Conservation (phyloP, 192 early-diverging fungal genomes). For the Coemansia sp. region DNA sequence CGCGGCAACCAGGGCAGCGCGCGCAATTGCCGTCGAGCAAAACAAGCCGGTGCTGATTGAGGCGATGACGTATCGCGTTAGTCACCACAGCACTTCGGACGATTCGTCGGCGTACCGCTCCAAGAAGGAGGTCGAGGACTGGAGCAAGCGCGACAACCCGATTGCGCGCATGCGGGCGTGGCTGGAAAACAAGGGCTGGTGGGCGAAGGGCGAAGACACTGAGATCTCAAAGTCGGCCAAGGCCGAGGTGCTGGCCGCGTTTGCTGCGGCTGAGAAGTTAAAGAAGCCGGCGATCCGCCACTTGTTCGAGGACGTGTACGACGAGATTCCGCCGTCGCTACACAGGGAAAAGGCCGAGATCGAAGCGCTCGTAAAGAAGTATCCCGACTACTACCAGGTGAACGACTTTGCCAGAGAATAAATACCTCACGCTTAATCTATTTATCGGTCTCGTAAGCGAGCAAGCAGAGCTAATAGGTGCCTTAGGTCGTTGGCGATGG, state of each 20-base stretch:
- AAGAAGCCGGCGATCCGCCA: conserved; percentile 82
- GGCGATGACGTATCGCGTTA: conserved; percentile 96
- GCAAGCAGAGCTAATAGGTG: background rate
- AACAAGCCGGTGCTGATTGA: conserved; percentile 91
- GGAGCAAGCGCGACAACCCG: conserved; percentile 84
- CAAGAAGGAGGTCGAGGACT: conserved; percentile 86
- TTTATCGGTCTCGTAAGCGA: background rate
- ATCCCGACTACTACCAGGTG: conserved; percentile 76
- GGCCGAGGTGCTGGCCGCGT: conserved; percentile 72
- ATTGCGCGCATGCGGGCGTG: conserved; percentile 86
- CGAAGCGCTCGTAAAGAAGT: conserved; percentile 69
- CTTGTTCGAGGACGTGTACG: conserved; percentile 94
- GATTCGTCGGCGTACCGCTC: conserved; percentile 94
- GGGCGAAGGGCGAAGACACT: conserved; percentile 70
- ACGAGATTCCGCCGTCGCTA: conserved; percentile 72
- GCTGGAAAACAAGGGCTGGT: conserved; percentile 80
- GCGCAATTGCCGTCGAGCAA: conserved; percentile 75
- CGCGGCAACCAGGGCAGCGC: conserved; percentile 80
- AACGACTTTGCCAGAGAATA: conserved; percentile 41
- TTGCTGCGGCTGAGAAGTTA: conserved; percentile 77
- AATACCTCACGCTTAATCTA: background rate
- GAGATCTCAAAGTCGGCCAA: conserved; percentile 59
- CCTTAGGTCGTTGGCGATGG: conserved; percentile 7
- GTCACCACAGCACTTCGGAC: conserved; percentile 97
- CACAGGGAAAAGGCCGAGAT: conserved; percentile 77